Base-by-base conservation (phyloP, 805 yeast genomes). In the Candida nanaspora region DNA sequence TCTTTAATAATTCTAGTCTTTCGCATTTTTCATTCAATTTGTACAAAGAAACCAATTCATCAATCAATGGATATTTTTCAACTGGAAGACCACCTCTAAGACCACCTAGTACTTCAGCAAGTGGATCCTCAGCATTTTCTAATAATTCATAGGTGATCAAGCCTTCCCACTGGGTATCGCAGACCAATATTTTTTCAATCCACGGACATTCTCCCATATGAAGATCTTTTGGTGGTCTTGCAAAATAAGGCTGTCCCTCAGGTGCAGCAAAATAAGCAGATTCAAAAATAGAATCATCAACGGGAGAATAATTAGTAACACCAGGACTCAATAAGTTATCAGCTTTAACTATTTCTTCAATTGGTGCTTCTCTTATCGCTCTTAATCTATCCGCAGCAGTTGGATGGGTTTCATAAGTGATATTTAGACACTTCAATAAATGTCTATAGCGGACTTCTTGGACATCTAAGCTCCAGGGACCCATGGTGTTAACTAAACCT, bases 151-250 rank as follows among this genome's bases (percentile, higher is more conserved):
- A 41, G 35, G 23, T 33, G 28, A 13, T 22, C 33, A 19, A 44
- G 26, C 35, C 38, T 41, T 18, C 37, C 42, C n/a, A 35, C 30
- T 8, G 40, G 20, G 8, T 42, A 29, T 1, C 37, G 21, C 2
- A 29, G 25, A 16, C 38, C 39, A 22, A 41, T 25, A 62, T 42
- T 34, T 55, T 55, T 2, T 48, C 51, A 14, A 60, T 39, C 2
- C 68, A 68, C 40, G 63, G 70, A 10, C 46, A 52, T 40, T 63
- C 59, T 13, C 54, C 43, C 41, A 66, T 70, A 14, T 48, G 49
- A 21, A 63, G 46, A 14, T 61, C 49, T 40, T 66, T 68, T 19
- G 72, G 73, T 43, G 61, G 50, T 42, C 68, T 68, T 30, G 72
- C 66, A 40, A 59, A 53, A 42, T 58, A 59, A 3, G 37, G 26